Evolutionary conservation across 352 stramenopile species (phyloP).

Genomic region (Globisporangium viniferum): DNA sequence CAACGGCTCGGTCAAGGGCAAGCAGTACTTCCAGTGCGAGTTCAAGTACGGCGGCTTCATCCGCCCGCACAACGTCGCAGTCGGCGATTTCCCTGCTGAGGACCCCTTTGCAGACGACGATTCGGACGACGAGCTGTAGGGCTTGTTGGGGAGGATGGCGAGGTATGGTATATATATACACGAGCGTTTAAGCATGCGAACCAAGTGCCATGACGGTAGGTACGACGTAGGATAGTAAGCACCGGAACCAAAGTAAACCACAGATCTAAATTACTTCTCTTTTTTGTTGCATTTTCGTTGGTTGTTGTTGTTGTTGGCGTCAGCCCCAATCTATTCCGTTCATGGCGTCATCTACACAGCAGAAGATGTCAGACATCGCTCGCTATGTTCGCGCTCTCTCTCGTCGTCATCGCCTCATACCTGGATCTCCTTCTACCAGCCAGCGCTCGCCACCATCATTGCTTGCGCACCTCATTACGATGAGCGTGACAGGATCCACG

Average conservation of each 20-base stretch:
- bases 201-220: background rate
- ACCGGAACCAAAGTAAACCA: conserved; percentile 12
- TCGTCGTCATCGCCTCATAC: background rate
- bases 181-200: background rate
- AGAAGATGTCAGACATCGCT: background rate
- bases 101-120: conserved; percentile 76
- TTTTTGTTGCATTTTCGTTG: conserved; percentile 23
- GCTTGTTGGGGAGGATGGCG: background rate
- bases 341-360: background rate
- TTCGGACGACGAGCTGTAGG: conserved; percentile 71
- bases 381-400: background rate
- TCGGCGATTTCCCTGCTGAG: conserved; percentile 91
- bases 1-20: conserved; percentile 91
- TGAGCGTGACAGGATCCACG: background rate
- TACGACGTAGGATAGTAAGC: background rate
- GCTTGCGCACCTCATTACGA: background rate
- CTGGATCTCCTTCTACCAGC: background rate
- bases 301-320: conserved; percentile 6
- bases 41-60: conserved; percentile 94
- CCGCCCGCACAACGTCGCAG: conserved; percentile 90
- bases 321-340: conserved; percentile 11
- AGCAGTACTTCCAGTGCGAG: conserved; percentile 91
- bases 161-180: background rate
- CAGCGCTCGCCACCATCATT: background rate
- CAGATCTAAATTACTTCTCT: conserved; percentile 54